These are phyloP conservation scores for Teratosphaeria destructans DNA, from an alignment of 2,329 filamentous ascomycete genomes.

Conservation along the genomic window DNA sequence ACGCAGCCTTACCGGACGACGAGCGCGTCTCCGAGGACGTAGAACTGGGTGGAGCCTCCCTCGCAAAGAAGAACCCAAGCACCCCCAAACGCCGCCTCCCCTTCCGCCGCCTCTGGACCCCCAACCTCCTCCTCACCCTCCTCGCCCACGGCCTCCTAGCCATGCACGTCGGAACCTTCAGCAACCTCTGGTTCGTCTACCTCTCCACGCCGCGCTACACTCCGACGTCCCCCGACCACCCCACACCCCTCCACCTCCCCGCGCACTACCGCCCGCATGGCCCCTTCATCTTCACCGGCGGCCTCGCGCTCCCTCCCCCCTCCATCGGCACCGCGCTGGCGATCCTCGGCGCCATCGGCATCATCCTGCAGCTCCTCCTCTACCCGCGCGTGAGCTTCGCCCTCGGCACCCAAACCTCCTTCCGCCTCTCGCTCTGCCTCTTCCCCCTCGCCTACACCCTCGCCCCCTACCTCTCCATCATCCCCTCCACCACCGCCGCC, in stretches of 20 bases:
- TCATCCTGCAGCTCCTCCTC: slow-evolving; percentile 35
- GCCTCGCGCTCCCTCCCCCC: slow-evolving; percentile 37
- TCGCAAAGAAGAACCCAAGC: neutral
- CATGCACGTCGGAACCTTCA: slow-evolving; percentile 41
- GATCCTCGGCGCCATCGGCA: slow-evolving; percentile 38
- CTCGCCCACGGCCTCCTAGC: slow-evolving; percentile 35
- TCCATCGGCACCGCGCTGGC: slow-evolving; percentile 38
- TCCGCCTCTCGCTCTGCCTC: slow-evolving; percentile 31
- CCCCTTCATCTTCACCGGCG: slow-evolving; percentile 38
- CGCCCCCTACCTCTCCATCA: slow-evolving; percentile 32
- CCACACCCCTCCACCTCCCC: slow-evolving; percentile 23
- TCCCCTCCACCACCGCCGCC: slow-evolving; percentile 30
- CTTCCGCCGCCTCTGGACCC: slow-evolving; percentile 38
- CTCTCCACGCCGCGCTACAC: slow-evolving; percentile 25
- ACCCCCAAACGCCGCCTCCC: slow-evolving; percentile 27
- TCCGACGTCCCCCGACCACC: slow-evolving; percentile 2
- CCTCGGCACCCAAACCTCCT: slow-evolving; percentile 33
- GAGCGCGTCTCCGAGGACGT: slow-evolving; percentile 15
- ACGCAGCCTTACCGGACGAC: slow-evolving; percentile 22
- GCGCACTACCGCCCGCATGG: slow-evolving; percentile 27
- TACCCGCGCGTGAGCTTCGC: slow-evolving; percentile 34
- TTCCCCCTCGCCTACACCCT: slow-evolving; percentile 37
- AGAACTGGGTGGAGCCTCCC: slow-evolving; percentile 7
- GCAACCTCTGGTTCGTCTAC: slow-evolving; percentile 40
- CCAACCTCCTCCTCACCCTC: slow-evolving; percentile 34